These are phyloP conservation scores for Hydnomerulius pinastri DNA, from an alignment of 768 basidiomycete species.

Conservation along the genomic window DNA sequence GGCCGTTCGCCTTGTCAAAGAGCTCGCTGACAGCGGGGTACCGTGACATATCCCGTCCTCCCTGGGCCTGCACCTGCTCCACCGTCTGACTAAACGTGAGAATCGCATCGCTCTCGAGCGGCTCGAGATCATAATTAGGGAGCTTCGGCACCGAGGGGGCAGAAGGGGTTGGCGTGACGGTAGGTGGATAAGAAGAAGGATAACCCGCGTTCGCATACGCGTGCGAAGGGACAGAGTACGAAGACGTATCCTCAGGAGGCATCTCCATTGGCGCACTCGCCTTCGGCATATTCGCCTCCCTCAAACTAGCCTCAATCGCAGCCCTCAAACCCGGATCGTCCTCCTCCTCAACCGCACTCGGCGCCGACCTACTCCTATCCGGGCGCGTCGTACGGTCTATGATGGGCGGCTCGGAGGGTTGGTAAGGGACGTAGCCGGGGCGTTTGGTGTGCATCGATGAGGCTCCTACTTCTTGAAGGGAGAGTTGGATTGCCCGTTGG, in stretches of 20 bases:
- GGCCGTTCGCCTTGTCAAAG: constrained; percentile 76
- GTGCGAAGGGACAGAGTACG: constrained; percentile 35
- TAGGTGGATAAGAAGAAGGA: constrained; percentile 49
- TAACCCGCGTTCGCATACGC: constrained; percentile 35
- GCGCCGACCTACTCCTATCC: constrained; percentile 14
- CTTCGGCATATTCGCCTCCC: constrained; percentile 77
- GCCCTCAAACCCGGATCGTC: constrained; percentile 91
- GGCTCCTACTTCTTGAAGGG: constrained; percentile 72
- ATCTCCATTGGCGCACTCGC: constrained; percentile 75
- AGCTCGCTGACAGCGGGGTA: constrained; percentile 85
- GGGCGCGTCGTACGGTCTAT: constrained; percentile 58
- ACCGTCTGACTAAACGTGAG: constrained; percentile 90
- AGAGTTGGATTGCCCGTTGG: constrained; percentile 90
- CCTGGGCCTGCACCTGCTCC: constrained; percentile 78
- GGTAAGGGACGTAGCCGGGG: constrained; percentile 68
- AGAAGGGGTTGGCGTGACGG: constrained; percentile 31
- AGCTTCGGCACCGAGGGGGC: constrained; percentile 50
- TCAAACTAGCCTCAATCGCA: constrained; percentile 92
- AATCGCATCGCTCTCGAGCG: constrained; percentile 82
- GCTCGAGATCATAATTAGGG: constrained; percentile 79
- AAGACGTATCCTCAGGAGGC: constrained; percentile 51
- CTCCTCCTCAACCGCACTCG: constrained; percentile 57
- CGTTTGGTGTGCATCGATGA: constrained; percentile 46
- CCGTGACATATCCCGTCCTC: constrained; percentile 73
- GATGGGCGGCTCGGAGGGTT: constrained; percentile 68